phyloP scores from a whole-genome alignment of 2,329 filamentous ascomycete species.

The Nakataea oryzae region DNA sequence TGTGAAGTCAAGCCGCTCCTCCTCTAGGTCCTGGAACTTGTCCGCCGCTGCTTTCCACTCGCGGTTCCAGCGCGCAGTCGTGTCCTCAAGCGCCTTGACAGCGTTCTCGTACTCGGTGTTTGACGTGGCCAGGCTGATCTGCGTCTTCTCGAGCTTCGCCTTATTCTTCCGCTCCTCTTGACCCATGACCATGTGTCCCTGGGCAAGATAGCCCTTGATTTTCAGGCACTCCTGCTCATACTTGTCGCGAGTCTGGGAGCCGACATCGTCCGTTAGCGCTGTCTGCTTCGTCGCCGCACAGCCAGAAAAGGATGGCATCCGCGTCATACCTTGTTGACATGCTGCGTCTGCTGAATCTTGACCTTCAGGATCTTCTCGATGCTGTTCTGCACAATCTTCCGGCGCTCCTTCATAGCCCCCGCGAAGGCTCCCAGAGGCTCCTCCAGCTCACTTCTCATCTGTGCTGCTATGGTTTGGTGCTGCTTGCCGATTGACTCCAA shows the following conservation, averaged over 20 bases:
- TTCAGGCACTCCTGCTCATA: constrained; percentile 97
- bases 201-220: constrained; percentile 96
- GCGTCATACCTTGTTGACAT: constrained; percentile 73
- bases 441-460: constrained; percentile 95
- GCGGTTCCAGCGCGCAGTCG: constrained; percentile 89
- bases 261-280: not conserved
- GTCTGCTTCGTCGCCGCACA: not conserved
- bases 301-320: too few species aligned
- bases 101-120: constrained; percentile 91
- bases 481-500: constrained; percentile 90
- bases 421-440: constrained; percentile 87
- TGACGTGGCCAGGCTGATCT: constrained; percentile 83
- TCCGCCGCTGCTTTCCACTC: constrained; percentile 98
- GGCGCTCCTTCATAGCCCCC: constrained; percentile 88
- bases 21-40: constrained; percentile 98
- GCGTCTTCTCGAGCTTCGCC: constrained; percentile 95
- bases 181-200: constrained; percentile 99
- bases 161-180: constrained; percentile 99
- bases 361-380: constrained; percentile 91
- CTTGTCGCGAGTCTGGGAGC: constrained; percentile 64
- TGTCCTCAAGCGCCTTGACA: constrained; percentile 89
- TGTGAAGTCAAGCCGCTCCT: constrained; percentile 91
- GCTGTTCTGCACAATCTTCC: constrained; percentile 90
- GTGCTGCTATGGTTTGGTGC: constrained; percentile 76
- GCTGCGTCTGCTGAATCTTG: constrained; percentile 83